Evolutionary conservation across 169 alveolate genomes (phyloP).

Genomic region (Eimeria mitis): DNA sequence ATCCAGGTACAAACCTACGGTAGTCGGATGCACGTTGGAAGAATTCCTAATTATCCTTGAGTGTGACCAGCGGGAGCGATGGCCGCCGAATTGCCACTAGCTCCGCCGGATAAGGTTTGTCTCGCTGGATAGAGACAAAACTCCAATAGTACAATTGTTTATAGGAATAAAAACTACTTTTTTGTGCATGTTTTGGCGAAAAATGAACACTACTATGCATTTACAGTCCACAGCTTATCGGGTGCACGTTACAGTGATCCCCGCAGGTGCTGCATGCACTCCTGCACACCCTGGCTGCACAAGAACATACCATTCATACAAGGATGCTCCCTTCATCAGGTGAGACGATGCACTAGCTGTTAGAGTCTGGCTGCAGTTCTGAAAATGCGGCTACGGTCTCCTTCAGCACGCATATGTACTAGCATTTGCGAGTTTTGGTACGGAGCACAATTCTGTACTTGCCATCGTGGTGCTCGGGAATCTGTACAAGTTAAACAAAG

Average conservation of each 20-base stretch:
- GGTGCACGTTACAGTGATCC: background rate
- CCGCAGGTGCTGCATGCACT: background rate
- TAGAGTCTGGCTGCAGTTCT: background rate
- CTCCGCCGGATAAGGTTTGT: too few species aligned
- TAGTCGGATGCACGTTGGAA: background rate
- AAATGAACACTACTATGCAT: background rate
- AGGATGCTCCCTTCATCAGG: background rate
- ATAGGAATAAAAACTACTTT: too few species aligned
- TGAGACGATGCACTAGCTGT: background rate
- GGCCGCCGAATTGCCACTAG: too few species aligned
- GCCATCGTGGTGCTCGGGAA: background rate
- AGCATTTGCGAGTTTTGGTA: background rate
- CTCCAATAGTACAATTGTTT: too few species aligned
- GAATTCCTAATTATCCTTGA: background rate
- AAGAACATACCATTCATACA: background rate
- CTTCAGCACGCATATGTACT: background rate
- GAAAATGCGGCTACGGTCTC: background rate
- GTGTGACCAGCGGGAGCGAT: background rate
- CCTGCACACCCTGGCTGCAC: background rate
- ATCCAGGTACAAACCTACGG: background rate
- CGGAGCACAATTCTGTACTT: background rate
- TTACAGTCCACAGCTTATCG: background rate
- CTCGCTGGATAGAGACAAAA: too few species aligned
- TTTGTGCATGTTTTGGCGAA: background rate
- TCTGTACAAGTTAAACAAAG: background rate